Evolutionary conservation across 805 yeast genomes (phyloP), one percentile per base, ranked within the genome.

Genomic region (Barnettozyma salicaria): DNA sequence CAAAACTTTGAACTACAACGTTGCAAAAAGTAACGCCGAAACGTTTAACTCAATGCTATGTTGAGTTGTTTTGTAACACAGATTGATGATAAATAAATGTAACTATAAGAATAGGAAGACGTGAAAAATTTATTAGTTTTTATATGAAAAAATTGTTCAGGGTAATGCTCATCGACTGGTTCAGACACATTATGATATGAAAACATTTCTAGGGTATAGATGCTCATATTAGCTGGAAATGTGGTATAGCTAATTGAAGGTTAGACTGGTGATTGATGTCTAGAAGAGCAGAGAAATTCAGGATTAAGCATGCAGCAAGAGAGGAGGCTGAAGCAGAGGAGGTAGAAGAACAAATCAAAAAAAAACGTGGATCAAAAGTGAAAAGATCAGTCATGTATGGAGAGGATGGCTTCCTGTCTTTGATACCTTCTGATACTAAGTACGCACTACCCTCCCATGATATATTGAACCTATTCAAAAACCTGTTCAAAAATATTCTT

Each of bases 1-100:
- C 40, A 49, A 38, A 44, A 41, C 39, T 42, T 44, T 37, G 27
- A n/a, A 43, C 57, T 47, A 55, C 58, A 50, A 32, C 43, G 11
- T 23, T 23, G 8, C 42, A 37, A 32, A 37, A 42, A 22, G 37
- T 32, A 50, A 45, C 52, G 40, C 32, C 44, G 32, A 37, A 45
- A 26, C 34, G 41, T 51, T 47, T 51, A 56, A 42, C 32, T 47
- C 36, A 9, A 34, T 34, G 43, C 21, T 47, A 52, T 42, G 44
- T 64, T 65, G 74, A 67, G 74, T 54, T 61, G 53, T 56, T 56
- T 50, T 61, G 61, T 54, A 64, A 61, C 80, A 74, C 80, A 70
- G 78, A 72, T 70, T 70, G 76, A 31, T 50, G 19, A 19, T n/a
- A n/a, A n/a, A n/a, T n/a, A n/a, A n/a, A n/a, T 34, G 32, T 30